These are phyloP conservation scores for Sicyos baderoa DNA, from an alignment of 306 rosid species.

Conservation along the genomic window DNA sequence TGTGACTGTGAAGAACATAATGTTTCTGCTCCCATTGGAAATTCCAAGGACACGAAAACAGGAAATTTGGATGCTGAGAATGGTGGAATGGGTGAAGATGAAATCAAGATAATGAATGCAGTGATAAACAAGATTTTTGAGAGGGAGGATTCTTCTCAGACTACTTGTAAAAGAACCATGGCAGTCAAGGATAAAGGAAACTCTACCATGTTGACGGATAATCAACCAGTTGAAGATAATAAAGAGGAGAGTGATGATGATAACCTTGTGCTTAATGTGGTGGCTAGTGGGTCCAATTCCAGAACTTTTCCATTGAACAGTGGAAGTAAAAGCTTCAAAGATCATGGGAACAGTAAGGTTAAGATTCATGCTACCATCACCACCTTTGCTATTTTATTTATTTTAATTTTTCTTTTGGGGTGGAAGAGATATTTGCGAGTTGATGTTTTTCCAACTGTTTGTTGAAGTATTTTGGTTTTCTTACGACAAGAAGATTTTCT, in stretches of 20 bases:
- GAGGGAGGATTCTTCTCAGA: slow-evolving; percentile 30
- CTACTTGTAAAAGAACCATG: slow-evolving; percentile 20
- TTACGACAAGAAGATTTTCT: no score
- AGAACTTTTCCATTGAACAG: slow-evolving; percentile 19
- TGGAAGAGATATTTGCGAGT: neutral
- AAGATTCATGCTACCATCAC: neutral
- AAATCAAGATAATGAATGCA: slow-evolving; percentile 56
- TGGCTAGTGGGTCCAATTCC: slow-evolving; percentile 26
- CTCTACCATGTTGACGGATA: slow-evolving; percentile 23
- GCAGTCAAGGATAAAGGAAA: slow-evolving; percentile 13
- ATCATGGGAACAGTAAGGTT: slow-evolving; percentile 30
- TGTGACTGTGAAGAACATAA: slow-evolving; percentile 94
- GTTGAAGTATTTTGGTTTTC: neutral
- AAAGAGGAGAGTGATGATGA: slow-evolving; percentile 57
- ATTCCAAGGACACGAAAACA: slow-evolving; percentile 24
- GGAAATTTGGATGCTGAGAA: slow-evolving; percentile 24
- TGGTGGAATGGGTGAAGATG: slow-evolving; percentile 53
- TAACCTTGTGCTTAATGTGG: slow-evolving; percentile 56
- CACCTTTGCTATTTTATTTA: neutral
- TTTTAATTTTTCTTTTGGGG: neutral
- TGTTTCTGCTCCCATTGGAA: slow-evolving; percentile 24
- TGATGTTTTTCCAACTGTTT: neutral
- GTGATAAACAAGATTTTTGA: slow-evolving; percentile 62
- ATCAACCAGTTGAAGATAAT: slow-evolving; percentile 28
- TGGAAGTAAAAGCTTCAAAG: slow-evolving; percentile 36